These are phyloP conservation scores for Trametopsis cervina DNA, from an alignment of 768 basidiomycete species.

Conservation along the genomic window DNA sequence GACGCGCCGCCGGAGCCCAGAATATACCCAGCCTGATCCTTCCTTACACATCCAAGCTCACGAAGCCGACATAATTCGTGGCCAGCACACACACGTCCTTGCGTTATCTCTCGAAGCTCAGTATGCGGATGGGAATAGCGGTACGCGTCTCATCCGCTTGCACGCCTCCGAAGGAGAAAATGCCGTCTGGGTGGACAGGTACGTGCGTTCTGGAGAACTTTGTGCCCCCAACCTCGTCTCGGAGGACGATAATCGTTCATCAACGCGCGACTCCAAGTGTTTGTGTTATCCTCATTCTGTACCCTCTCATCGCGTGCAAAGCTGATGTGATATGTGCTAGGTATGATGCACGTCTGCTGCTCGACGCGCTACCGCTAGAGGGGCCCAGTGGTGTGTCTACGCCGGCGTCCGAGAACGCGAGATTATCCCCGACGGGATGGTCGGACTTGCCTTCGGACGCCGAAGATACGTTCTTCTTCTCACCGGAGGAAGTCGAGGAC, in stretches of 20 bases:
- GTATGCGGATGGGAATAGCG: constrained; percentile 1
- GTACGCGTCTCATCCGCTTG: not conserved
- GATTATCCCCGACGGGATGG: constrained; percentile 58
- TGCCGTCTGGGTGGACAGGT: constrained; percentile 80
- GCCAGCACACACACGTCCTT: constrained; percentile 35
- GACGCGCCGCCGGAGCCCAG: not conserved
- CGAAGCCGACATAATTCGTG: constrained; percentile 66
- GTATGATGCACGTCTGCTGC: constrained; percentile 74
- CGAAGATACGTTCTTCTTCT: constrained; percentile 82
- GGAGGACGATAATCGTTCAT: not conserved
- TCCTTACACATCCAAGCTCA: constrained; percentile 51
- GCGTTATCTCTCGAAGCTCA: constrained; percentile 29
- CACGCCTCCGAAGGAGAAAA: not conserved
- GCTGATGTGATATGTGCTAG: constrained; percentile 31
- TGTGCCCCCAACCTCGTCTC: constrained; percentile 11
- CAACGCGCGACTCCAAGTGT: not conserved
- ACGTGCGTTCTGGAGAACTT: too few relatives aligned
- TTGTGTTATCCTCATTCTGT: not conserved
- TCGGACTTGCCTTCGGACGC: constrained; percentile 79
- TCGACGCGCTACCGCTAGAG: constrained; percentile 40
- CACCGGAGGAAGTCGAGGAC: constrained; percentile 57
- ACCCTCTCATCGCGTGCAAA: not conserved
- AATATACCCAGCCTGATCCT: constrained; percentile 12
- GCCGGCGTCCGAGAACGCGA: not conserved
- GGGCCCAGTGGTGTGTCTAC: constrained; percentile 12